Evolutionary conservation across 176 grass and related monocot genomes (phyloP), one percentile per base, ranked within the genome.

Genomic region (Oryza glumipatula): DNA sequence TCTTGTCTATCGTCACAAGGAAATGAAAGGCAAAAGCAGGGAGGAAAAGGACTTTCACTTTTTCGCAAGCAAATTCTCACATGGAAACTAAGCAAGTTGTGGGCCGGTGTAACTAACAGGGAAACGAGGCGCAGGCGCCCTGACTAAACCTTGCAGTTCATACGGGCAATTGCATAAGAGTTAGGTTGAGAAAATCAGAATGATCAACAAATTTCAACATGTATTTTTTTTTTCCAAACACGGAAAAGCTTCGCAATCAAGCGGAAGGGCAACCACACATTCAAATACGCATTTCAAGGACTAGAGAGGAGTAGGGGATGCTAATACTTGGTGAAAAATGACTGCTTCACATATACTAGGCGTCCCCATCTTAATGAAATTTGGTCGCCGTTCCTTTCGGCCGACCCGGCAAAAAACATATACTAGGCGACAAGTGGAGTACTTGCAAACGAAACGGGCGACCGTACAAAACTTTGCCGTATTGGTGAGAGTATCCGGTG

Each of bases 21-120:
- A 54, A n/a, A 65, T 30, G n/a, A 65, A 26, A 71, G 14, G 17
- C 9, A 77, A 51, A 69, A 30, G 6, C 44, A 47, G 54, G 56
- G 10, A 39, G 51, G 48, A 22, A 74, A 75, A 16, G 26, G 41
- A 74, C 26, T 58, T 26, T 16, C 12, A 73, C 21, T 16, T 70
- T 58, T 5, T 5, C 30, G 10, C 23, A 58, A 60, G 45, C 49
- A 44, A 82, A 35, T 79, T 73, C 10, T 28, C 64, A 39, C 61
- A 68, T 16, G 74, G 23, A 64, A 56, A 7, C 51, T 19, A 56
- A 73, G 69, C 33, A 71, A 1, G 39, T 41, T 47, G 22, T 38
- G 82, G 78, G 73, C 45, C 21, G 83, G 78, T 78, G 88, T 82
- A 78, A 82, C 83, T n/a, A 86, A 82, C 54, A 47, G 36, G 60